Evolutionary conservation across 2,329 filamentous ascomycete species (phyloP), one percentile per base, ranked within the genome.

Genomic region (Graphilbum sp.): DNA sequence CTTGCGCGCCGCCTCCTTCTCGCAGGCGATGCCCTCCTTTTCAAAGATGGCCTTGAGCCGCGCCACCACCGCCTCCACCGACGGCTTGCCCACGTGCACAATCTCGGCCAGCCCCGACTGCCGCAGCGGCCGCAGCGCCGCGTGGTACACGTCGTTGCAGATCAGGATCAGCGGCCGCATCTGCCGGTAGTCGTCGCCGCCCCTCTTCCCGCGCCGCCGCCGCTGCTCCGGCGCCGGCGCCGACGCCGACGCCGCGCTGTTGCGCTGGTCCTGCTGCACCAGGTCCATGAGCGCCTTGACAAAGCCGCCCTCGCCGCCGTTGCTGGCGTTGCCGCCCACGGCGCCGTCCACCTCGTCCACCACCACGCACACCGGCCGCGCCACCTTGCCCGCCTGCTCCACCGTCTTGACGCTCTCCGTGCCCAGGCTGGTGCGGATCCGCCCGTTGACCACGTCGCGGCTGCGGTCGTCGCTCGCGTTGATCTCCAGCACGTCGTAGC

Each of bases 321-420:
- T n/a, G 19, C 63, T 69, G 5, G 80, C 78, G 36, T 79, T 77
- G 11, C 88, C 86, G 18, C 80, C 69, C 3, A 93, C 85, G 0
- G 92, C 90, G 31, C 90, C 90, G 52, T 98, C 90, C 1, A 96
- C 90, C 58, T 98, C 90, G 51, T 98, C 90, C 1, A 98, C 85
- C 2, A 98, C 70, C 4, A 98, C 82, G 48, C 90, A 98, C 1
- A 95, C 77, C 0, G 90, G 92, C 42, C 78, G 83, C 12, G 83
- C 86, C 25, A 79, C 66, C 52, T 84, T 92, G 39, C 71, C 68
- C 18, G n/a, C 35, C 39, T 79, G 73, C 40, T 73, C 67, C 9
- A 83, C 76, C 21, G 70, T 74, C 52, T 83, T 90, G 43, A 98
- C 88, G 42, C 84, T 95, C 55, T 98, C 88, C 0, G 90, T 98